A percentile compares a stretch with the other conserved stretches of the same genome.
These are phyloP conservation scores for Dioscorea dumetorum DNA, from an alignment of 106 monocot species.

Conservation along the genomic window DNA sequence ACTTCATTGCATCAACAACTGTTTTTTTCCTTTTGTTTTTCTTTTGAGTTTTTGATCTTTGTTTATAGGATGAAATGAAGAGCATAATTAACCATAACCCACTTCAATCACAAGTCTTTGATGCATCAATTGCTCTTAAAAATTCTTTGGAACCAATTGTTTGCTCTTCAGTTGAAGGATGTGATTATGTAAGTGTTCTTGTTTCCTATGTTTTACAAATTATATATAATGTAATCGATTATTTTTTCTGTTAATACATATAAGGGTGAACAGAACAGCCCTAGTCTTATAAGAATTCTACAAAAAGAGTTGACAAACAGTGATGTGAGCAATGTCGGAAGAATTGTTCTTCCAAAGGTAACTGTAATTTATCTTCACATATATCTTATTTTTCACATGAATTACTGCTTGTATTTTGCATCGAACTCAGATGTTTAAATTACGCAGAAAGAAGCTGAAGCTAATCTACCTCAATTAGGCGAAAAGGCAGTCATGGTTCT, in stretches of 20 bases:
- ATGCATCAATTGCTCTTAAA: background rate
- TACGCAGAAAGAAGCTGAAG: constrained; percentile 57
- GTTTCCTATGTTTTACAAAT: too few relatives aligned
- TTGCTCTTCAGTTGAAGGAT: background rate
- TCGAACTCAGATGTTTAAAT: too few relatives aligned
- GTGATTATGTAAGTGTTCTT: background rate
- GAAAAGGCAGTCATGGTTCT: constrained; percentile 33
- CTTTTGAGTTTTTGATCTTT: too few relatives aligned
- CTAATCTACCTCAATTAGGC: constrained; percentile 41
- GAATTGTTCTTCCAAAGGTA: constrained; percentile 70
- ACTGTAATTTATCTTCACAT: too few relatives aligned
- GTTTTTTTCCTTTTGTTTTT: too few relatives aligned
- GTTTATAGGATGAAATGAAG: background rate
- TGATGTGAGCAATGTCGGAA: constrained; percentile 45
- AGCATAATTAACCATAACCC: background rate
- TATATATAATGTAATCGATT: too few relatives aligned
- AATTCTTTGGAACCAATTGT: background rate
- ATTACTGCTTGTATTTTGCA: too few relatives aligned
- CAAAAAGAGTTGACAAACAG: constrained; percentile 54
- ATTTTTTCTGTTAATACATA: too few relatives aligned
- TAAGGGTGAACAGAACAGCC: background rate
- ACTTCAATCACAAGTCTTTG: background rate
- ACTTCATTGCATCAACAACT: too few relatives aligned
- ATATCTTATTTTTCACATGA: too few relatives aligned
- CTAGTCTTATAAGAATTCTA: constrained; percentile 1